Evolutionary conservation across 208 protist species (phyloP), one percentile per base, ranked within the genome.

Genomic region (Acanthamoeba culbertsoni): DNA sequence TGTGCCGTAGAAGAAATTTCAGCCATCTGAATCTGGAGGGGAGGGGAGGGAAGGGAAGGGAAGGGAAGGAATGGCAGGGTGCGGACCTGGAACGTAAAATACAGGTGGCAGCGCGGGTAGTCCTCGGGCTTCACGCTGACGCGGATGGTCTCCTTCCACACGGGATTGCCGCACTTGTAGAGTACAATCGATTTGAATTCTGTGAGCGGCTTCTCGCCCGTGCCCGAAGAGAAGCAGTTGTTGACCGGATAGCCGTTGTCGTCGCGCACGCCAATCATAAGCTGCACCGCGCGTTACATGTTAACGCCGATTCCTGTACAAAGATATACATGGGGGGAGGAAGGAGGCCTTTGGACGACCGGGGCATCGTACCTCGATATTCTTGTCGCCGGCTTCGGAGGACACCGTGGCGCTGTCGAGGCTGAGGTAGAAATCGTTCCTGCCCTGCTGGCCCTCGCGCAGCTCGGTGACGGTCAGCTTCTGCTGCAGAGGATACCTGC

Each of bases 161-260:
- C 31, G 8, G 65, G 65, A 14, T 28, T 93, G 37, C 46, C 88
- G 37, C 53, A 68, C 48, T 82, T 93, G 63, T 93, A 51, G 20
- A 84, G 68, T 31, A 93, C 88, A 28, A 55, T 16, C 35, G 88
- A 93, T 45, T 82, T 75, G 88, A 82, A 93, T 63, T 93, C 88
- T 40, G 88, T 68, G 16, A 43, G 1, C 26, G 53, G 63, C 45
- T 82, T 55, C 37, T 51, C 59, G n/a, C 88, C 68, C 16, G 88
- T 42, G 63, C 88, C 62, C 8, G 65, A 75, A 45, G 31, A 59
- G 31, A 93, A 59, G 53, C 33, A 51, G 28, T 82, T 82, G 31
- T 51, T 51, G 35, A 93, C 68, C 12, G 68, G 43, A 43, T 93
- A 68, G 65, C 88, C 88, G 35, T 93, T 75, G 31, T 93, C 88